Conservation (phyloP, 768 basidiomycete species). For the Leccinum barrowsii region DNA sequence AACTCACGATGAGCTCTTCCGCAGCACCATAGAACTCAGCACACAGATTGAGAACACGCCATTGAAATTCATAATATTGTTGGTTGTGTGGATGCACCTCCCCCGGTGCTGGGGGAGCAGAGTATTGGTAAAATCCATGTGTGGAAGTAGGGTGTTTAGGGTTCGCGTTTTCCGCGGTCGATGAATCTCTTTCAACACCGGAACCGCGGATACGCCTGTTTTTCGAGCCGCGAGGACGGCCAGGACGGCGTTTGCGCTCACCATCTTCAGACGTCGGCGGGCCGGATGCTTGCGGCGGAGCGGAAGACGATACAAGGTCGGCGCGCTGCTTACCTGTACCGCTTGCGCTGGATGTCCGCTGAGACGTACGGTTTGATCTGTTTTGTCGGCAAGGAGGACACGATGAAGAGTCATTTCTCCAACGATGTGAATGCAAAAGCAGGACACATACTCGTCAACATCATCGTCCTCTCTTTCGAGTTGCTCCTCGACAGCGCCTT, state of each 20-base stretch:
- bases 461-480: constrained; percentile 51
- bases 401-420: constrained; percentile 3
- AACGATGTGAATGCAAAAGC: constrained; percentile 8
- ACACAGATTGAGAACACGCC: constrained; percentile 78
- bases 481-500: constrained; percentile 69
- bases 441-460: constrained; percentile 31
- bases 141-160: constrained; percentile 33
- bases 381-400: neutral
- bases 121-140: constrained; percentile 44
- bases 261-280: constrained; percentile 28
- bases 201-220: constrained; percentile 52
- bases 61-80: constrained; percentile 83
- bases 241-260: constrained; percentile 67
- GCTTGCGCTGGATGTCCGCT: constrained; percentile 12
- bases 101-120: constrained; percentile 39
- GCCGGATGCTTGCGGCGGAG: constrained; percentile 21
- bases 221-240: constrained; percentile 77
- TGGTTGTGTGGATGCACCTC: constrained; percentile 63
- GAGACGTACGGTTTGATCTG: constrained; percentile 24
- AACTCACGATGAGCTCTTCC: constrained; percentile 76
- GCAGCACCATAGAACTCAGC: constrained; percentile 85
- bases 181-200: constrained; percentile 24
- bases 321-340: constrained; percentile 19
- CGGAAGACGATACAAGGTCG: constrained; percentile 25
- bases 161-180: constrained; percentile 11